Evolutionary conservation across 2,329 filamentous ascomycete species (phyloP).

Genomic region (Hirsutella minnesotensis): DNA sequence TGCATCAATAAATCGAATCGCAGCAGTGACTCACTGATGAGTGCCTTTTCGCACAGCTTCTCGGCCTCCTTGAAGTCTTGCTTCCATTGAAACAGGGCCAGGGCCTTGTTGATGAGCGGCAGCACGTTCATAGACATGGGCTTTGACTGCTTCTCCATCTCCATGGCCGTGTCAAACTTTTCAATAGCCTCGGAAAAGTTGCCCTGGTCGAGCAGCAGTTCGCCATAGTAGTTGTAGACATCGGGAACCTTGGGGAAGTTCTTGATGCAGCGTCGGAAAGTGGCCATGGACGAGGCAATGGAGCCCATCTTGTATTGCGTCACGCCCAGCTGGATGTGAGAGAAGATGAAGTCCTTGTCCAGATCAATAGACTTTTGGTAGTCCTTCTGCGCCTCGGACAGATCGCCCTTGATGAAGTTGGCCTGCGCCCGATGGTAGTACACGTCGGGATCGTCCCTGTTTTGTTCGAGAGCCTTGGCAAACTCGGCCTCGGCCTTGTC

Average conservation of each 20-base stretch:
- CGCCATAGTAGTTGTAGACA: conserved; percentile 99
- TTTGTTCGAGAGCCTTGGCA: conserved; percentile 70
- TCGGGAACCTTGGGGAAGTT: conserved; percentile 95
- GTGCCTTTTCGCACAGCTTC: conserved; percentile 90
- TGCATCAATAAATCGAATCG: background rate
- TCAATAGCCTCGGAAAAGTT: conserved; percentile 92
- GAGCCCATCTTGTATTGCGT: conserved; percentile 99
- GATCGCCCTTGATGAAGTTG: conserved; percentile 94
- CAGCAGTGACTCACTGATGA: conserved; percentile 64
- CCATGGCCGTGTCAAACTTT: conserved; percentile 97
- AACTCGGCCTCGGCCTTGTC: conserved; percentile 85
- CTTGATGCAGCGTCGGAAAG: conserved; percentile 94
- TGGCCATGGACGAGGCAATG: conserved; percentile 95
- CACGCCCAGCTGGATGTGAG: conserved; percentile 96
- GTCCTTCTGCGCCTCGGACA: conserved; percentile 87
- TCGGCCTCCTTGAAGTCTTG: conserved; percentile 91
- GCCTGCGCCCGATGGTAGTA: conserved; percentile 98
- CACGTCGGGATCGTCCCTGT: conserved; percentile 85
- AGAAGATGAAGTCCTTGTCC: conserved; percentile 95
- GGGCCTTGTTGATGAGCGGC: conserved; percentile 95
- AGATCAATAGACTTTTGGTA: conserved; percentile 99
- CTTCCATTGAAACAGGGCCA: conserved; percentile 97
- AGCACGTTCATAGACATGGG: conserved; percentile 95
- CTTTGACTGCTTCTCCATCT: conserved; percentile 93
- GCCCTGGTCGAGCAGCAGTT: conserved; percentile 90